Percentiles rank a stretch among this genome's conserved stretches.
Evolutionary conservation across 2,329 filamentous ascomycete species (phyloP).

Genomic region (Dactylellina sp.): DNA sequence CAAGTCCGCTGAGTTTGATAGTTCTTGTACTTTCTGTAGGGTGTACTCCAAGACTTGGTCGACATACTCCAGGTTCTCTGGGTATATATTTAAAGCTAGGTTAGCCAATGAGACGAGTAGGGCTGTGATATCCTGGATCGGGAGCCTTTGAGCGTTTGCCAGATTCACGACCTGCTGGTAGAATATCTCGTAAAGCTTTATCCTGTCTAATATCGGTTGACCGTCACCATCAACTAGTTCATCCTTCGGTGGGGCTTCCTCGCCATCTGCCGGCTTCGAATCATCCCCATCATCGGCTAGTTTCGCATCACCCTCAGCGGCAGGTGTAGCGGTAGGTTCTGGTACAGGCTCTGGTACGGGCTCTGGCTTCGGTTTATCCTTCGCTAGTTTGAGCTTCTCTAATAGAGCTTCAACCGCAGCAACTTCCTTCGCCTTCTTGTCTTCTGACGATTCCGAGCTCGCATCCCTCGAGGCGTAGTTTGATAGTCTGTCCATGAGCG

Average conservation of each 20-base stretch:
- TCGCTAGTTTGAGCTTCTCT: slow-evolving; percentile 79
- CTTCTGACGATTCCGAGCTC: slow-evolving; percentile 75
- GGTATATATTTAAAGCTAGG: slow-evolving; percentile 95
- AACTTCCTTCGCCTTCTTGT: slow-evolving; percentile 81
- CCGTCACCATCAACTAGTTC: slow-evolving; percentile 63
- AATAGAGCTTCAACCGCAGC: slow-evolving; percentile 83
- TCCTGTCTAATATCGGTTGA: slow-evolving; percentile 61
- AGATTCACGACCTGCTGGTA: slow-evolving; percentile 95
- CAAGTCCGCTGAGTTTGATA: slow-evolving; percentile 93
- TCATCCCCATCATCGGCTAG: slow-evolving; percentile 46
- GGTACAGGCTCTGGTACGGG: slow-evolving; percentile 63
- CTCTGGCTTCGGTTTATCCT: slow-evolving; percentile 64
- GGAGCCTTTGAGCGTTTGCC: slow-evolving; percentile 85
- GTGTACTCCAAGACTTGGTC: slow-evolving; percentile 90
- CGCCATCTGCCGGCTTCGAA: slow-evolving; percentile 57
- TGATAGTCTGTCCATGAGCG: slow-evolving; percentile 94
- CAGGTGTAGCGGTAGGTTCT: slow-evolving; percentile 61
- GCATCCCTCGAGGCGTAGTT: slow-evolving; percentile 93
- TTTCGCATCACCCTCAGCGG: slow-evolving; percentile 63
- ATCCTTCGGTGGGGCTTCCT: slow-evolving; percentile 60
- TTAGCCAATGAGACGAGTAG: slow-evolving; percentile 93
- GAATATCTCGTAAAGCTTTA: slow-evolving; percentile 89
- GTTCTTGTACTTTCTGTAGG: slow-evolving; percentile 84
- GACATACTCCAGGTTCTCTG: slow-evolving; percentile 83
- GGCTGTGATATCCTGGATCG: slow-evolving; percentile 94